phyloP scores from a whole-genome alignment of 176 grass and related monocot species.

The Puya raimondii region DNA sequence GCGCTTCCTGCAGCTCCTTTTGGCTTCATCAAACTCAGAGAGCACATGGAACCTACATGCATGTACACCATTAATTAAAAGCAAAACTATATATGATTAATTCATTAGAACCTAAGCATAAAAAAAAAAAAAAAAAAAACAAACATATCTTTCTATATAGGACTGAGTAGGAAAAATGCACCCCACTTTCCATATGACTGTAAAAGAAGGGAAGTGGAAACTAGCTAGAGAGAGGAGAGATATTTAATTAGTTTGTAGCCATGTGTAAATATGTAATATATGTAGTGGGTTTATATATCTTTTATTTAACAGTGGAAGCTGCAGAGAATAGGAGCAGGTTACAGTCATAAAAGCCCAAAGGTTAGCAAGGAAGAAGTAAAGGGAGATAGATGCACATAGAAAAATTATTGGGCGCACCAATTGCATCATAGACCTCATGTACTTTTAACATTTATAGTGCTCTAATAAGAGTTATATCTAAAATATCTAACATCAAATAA shows the following conservation, averaged over 20 bases:
- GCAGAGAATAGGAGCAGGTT: not conserved
- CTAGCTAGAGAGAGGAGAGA: too few species aligned
- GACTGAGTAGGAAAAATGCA: too few species aligned
- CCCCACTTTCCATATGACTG: too few species aligned
- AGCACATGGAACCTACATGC: conserved; percentile 57
- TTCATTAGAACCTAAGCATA: not conserved
- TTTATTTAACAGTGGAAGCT: not conserved
- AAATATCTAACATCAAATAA: too few species aligned
- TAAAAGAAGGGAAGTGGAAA: too few species aligned
- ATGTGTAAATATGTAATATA: too few species aligned
- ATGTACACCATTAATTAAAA: not conserved
- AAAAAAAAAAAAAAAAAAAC: too few species aligned
- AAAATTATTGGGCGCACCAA: not conserved
- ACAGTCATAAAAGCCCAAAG: not conserved
- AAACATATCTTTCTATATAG: too few species aligned
- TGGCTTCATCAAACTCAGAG: conserved; percentile 60
- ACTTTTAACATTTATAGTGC: too few species aligned
- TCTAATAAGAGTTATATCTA: too few species aligned
- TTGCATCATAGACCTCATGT: not conserved
- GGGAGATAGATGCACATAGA: not conserved
- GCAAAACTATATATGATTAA: not conserved
- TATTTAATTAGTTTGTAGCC: too few species aligned
- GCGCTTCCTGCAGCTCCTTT: conserved; percentile 69
- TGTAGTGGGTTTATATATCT: too few species aligned
- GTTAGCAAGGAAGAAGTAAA: not conserved